These are phyloP conservation scores for Penicillium chermesinum DNA, from an alignment of 495 filamentous ascomycete genomes.

Conservation along the genomic window DNA sequence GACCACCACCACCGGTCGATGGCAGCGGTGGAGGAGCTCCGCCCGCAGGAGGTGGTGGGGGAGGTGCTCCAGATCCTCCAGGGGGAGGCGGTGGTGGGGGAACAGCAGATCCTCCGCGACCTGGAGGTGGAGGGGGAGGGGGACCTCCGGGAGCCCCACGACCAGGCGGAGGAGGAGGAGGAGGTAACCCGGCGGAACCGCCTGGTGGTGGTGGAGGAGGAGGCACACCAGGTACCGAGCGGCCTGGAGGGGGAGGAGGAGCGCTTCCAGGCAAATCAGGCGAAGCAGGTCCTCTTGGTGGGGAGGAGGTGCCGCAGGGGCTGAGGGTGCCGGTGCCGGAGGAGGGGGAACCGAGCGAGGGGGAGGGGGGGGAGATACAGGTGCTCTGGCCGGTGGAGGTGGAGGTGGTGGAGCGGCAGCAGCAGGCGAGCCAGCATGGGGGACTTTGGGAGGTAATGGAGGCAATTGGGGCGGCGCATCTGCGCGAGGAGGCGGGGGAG, in stretches of 20 bases:
- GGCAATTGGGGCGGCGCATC: conserved; percentile 50
- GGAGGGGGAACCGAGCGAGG: conserved; percentile 30
- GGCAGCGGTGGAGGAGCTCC: conserved; percentile 57
- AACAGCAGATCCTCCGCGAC: conserved; percentile 33
- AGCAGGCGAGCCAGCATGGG: conserved; percentile 36
- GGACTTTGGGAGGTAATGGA: conserved; percentile 65
- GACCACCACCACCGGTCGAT: conserved; percentile 38
- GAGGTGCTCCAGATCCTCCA: conserved; percentile 48
- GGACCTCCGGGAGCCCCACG: conserved; percentile 37
- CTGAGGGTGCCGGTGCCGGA: conserved; percentile 31
- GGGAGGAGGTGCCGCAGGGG: conserved; percentile 26
- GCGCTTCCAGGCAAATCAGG: conserved; percentile 6
- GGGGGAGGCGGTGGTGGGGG: conserved; percentile 43
- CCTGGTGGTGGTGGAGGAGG: conserved; percentile 24
- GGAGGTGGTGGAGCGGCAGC: conserved; percentile 45
- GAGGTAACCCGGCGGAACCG: not conserved
- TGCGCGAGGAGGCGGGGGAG: conserved; percentile 65
- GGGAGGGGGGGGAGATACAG: conserved; percentile 47
- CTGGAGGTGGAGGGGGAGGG: conserved; percentile 29
- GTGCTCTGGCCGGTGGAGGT: conserved; percentile 52
- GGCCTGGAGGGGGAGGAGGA: conserved; percentile 2
- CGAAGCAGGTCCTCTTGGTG: conserved; percentile 20
- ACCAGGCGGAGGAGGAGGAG: conserved; percentile 26
- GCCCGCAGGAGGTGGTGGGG: conserved; percentile 64
- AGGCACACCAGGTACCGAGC: conserved; percentile 16